Evolutionary conservation across 2,329 filamentous ascomycete genomes (phyloP), one percentile per base, ranked within the genome.

Genomic region (Eurotiales sp.): DNA sequence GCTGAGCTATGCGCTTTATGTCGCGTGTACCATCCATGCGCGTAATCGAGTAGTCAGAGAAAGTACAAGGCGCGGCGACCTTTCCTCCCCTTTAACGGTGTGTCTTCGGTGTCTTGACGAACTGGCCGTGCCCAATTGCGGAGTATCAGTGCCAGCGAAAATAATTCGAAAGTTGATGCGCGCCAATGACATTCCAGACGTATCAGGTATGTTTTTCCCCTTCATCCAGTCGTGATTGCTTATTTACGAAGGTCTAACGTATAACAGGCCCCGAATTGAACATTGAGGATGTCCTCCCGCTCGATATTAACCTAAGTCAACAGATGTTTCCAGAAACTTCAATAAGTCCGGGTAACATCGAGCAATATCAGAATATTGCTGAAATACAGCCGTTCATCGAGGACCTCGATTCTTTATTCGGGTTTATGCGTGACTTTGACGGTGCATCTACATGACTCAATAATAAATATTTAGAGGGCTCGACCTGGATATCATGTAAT

Each of bases 1-100:
- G 4, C 61, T 74, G 4, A 70, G 67, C 19, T 75, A 75, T 46
- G 69, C 71, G 8, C 61, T 72, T 2, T 75, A 75, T 58, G 69
- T 72, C 12, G 65, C 70, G 3, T 71, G 68, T 52, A 72, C 70
- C 0, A 72, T 73, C 42, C 70, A 72, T 46, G 69, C 70, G 5
- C 63, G 69, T 23, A 73, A 71, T 54, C 63, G 62, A n/a, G 65
- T 62, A 8, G 56, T 61, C 2, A 56, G 55, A 11, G 57, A 64
- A 17, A 45, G 56, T 23, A 50, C 52, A 43, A 50, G 57, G 41
- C 41, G 53, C 27, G 50, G 56, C 6, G 61, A 68, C 30, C 57
- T 64, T 50, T 53, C 60, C 12, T 55, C 55, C 3, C 48, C 60
- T 14, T 51, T 70, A 8, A 57, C 56, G 11, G 60, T 59, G 27